A percentile compares a stretch with the other conserved stretches of the same genome.
These are phyloP conservation scores for Filobasidium floriforme DNA, from an alignment of 768 basidiomycete genomes.

Conservation along the genomic window DNA sequence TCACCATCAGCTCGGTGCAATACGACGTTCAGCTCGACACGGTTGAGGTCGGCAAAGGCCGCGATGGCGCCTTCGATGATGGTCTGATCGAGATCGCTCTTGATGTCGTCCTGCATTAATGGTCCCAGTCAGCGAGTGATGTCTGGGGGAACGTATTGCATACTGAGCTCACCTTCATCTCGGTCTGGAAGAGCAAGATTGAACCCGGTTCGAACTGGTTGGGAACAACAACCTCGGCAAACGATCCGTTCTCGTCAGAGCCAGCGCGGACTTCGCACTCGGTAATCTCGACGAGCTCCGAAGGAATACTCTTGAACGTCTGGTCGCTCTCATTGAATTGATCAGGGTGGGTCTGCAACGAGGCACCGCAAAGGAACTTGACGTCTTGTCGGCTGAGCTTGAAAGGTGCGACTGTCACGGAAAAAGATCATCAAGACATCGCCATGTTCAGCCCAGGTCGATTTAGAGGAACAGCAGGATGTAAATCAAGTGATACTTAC, in stretches of 20 bases:
- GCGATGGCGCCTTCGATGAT: constrained; percentile 65
- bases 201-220: constrained; percentile 91
- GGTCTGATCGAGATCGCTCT: constrained; percentile 62
- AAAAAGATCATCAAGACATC: constrained; percentile 1
- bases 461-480: not conserved
- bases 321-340: constrained; percentile 51
- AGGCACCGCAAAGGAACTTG: constrained; percentile 72
- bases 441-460: no score
- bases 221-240: constrained; percentile 72
- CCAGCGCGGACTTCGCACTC: constrained; percentile 57
- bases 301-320: constrained; percentile 63
- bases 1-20: constrained; percentile 84
- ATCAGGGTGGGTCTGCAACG: constrained; percentile 61
- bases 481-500: not conserved
- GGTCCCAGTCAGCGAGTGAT: constrained; percentile 4
- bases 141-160: constrained; percentile 6
- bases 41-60: constrained; percentile 63
- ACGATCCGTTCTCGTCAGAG: constrained; percentile 61
- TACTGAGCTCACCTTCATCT: constrained; percentile 43
- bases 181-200: constrained; percentile 87
- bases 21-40: constrained; percentile 80
- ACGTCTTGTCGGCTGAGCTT: constrained; percentile 72
- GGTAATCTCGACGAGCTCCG: constrained; percentile 59
- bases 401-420: constrained; percentile 63
- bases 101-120: constrained; percentile 49